A percentile compares a stretch with the other conserved stretches of the same genome.
Conservation (phyloP, 106 monocot species). For the Chionographis japonica region DNA sequence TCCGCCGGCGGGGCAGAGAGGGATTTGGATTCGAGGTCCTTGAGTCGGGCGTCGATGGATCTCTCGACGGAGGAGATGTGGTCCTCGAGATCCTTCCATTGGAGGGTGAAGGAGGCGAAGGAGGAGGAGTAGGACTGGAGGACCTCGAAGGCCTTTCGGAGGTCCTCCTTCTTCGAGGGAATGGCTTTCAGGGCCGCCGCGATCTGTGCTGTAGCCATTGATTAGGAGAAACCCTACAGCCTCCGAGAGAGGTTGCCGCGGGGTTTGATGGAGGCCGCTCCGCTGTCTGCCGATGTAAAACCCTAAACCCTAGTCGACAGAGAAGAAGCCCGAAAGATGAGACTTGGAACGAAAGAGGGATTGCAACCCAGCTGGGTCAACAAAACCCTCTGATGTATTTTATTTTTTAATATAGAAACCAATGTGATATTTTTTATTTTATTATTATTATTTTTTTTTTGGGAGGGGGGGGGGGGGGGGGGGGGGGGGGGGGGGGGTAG, state of each 20-base stretch:
- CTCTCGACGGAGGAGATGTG: slow-evolving; percentile 33
- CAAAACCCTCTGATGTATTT: no score
- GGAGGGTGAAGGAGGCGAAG: slow-evolving; percentile 37
- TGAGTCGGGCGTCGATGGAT: slow-evolving; percentile 42
- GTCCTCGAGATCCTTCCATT: slow-evolving; percentile 60
- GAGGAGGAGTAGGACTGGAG: slow-evolving; percentile 41
- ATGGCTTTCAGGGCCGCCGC: slow-evolving; percentile 28
- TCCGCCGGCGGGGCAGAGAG: not conserved
- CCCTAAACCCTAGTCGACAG: no score
- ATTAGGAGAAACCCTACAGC: not conserved
- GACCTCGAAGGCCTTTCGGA: slow-evolving; percentile 38
- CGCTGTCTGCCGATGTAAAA: no score
- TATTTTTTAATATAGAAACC: no score
- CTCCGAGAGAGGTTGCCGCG: no score
- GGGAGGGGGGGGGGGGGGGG: no score
- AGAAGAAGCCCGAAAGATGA: no score
- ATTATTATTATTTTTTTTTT: no score
- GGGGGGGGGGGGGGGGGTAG: no score
- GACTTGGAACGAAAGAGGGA: not conserved
- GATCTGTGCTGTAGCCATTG: slow-evolving; percentile 31
- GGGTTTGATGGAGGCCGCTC: no score
- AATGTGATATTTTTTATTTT: no score
- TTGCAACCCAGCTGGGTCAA: no score
- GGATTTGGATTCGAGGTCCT: slow-evolving; percentile 23
- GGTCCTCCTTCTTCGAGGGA: slow-evolving; percentile 45